phyloP scores from a whole-genome alignment of 73 alveolate species.

The Tetrahymena malaccensis region DNA sequence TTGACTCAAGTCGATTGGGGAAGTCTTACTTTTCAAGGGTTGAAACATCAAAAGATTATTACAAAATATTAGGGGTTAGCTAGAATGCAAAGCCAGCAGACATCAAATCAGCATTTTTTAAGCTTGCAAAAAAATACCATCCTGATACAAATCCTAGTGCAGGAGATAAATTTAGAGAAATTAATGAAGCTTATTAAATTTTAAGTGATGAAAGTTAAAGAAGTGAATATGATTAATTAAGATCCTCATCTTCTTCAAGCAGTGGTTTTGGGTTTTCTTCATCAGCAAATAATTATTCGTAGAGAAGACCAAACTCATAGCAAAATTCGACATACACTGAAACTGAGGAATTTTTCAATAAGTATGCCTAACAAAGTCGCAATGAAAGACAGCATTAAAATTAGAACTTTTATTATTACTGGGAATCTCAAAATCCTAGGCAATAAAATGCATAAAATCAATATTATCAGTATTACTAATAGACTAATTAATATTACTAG shows the following conservation, averaged over 20 bases:
- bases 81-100: not conserved
- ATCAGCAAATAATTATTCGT: not conserved
- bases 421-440: not conserved
- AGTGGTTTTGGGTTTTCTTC: not conserved
- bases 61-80: not conserved
- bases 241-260: not conserved
- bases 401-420: not conserved
- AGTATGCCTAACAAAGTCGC: not conserved
- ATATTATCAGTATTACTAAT: not conserved
- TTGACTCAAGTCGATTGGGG: not conserved
- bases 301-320: not conserved
- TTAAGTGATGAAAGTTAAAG: constrained; percentile 11
- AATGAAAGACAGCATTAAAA: not conserved
- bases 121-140: constrained; percentile 34
- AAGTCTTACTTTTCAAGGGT: not conserved
- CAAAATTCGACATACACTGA: not conserved
- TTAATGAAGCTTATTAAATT: constrained; percentile 39
- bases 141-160: constrained; percentile 31
- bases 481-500: not conserved
- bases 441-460: not conserved
- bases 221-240: constrained; percentile 21
- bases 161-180: constrained; percentile 32
- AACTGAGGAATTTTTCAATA: not conserved
- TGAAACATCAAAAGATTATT: not conserved
- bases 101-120: constrained; percentile 26